Base-by-base conservation (phyloP, 306 rosid species). In the Prosopis cineraria region DNA sequence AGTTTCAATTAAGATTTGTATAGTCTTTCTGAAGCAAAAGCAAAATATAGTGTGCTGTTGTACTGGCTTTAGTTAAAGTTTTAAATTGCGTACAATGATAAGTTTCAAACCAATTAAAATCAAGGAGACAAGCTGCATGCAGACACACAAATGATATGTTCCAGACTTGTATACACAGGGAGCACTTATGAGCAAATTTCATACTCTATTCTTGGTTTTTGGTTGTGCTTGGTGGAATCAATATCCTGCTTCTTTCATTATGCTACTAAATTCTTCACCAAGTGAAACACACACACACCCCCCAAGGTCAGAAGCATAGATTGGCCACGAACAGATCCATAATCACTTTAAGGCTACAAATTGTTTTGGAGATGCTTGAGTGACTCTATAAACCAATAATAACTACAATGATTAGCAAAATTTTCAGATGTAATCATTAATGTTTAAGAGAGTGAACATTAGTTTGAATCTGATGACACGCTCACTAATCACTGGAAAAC, bases 31-130 rank as follows among this genome's bases (percentile, higher is more conserved):
- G 67, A 66, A 66, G 22, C 70, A 65, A 10, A 78, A 75, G 52
- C 53, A 80, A 27, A 29, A 59, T 37, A 33, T 40, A 25, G 13
- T 52, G 17, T 60, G n/a, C 33, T 34, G 22, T 60, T 7, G n/a
- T 74, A 44, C 70, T 40, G 64, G 66, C 29, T 22, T 34, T 63
- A 22, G 76, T 69, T n/a, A 50, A 78, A 24, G 2, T 22, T 20
- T 55, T 9, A 24, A 55, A 77, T 50, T 62, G 58, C 25, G 30
- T 14, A 37, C 39, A 70, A 68, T 68, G 29, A 27, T 27, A 24
- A 73, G 56, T 29, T 66, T 40, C 68, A 17, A 40, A 59, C 75
- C 69, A 82, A 58, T 47, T 45, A 68, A 29, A 79, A 75, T n/a
- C 22, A 58, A 48, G 53, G 64, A 44, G 37, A 17, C 71, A 24